Conservation (phyloP, 164 flowering plant genomes). For the Chloranthus sessilifolius region DNA sequence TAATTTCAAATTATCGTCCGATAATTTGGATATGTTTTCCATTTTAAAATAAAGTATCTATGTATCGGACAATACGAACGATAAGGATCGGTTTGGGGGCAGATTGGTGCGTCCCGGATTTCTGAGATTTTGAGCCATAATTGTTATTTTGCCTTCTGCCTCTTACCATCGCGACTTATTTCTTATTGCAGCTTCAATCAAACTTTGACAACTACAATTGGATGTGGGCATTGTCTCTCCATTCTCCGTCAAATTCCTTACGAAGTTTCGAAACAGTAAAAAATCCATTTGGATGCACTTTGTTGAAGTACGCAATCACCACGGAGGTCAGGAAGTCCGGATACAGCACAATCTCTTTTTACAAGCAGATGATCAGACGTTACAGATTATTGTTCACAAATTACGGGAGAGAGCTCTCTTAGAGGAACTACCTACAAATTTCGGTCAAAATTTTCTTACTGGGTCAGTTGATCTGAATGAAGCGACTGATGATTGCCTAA, state of each 20-base stretch:
- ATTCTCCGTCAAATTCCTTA: conserved; percentile 22
- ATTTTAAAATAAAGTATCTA: no score
- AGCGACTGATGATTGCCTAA: conserved; percentile 16
- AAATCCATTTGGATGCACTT: no score
- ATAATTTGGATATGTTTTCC: no score
- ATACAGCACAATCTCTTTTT: conserved; percentile 15
- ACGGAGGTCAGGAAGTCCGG: conserved; percentile 4
- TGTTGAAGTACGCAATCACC: conserved; percentile 21
- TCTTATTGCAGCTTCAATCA: conserved; percentile 5
- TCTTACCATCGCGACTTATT: conserved; percentile 1
- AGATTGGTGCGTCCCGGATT: no score
- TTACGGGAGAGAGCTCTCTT: conserved; percentile 14
- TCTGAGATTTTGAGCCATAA: background rate
- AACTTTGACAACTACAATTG: conserved; percentile 7
- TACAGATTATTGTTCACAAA: conserved; percentile 15
- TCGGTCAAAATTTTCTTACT: no score
- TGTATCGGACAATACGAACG: no score
- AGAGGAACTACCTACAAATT: no score
- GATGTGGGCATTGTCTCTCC: conserved; percentile 6
- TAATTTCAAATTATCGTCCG: no score
- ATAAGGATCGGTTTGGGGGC: background rate
- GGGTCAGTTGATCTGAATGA: conserved; percentile 9
- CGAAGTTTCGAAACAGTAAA: no score
- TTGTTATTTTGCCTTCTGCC: background rate
- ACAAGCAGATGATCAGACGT: conserved; percentile 16